Evolutionary conservation across 768 basidiomycete species (phyloP), one percentile per base, ranked within the genome.

Genomic region (Cystofilobasidium macerans): DNA sequence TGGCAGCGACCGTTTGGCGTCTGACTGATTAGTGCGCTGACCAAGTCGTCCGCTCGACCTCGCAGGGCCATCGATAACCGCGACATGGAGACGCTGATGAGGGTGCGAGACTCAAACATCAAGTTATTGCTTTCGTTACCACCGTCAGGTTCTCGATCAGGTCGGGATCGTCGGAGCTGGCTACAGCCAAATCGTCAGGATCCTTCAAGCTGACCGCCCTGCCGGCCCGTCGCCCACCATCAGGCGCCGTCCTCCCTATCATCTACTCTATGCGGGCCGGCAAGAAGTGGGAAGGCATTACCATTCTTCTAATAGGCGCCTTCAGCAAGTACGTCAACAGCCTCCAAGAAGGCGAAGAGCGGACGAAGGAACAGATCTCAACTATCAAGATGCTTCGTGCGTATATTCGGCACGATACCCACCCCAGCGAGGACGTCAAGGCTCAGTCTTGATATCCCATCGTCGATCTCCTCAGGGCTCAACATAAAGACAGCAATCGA

Each of bases 401-500:
- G 83, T 77, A 16, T 16, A 30, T 20, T 63, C 9, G 38, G 16
- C 9, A 40, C 38, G 38, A 16, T 40, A 40, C 38, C n/a, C n/a
- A n/a, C n/a, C n/a, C n/a, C n/a, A n/a, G n/a, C n/a, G n/a, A 40
- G 38, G 9, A 9, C 16, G 38, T 40, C 38, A 40, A 16, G 16
- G 38, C 8, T 16, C 16, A 16, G 16, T 40, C 8, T 16, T 9
- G 40, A 8, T 51, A 26, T 48, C 56, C 33, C n/a, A 43, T n/a
- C n/a, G n/a, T n/a, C 45, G 16, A 14, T 59, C 35, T 32, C 40
- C 28, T 35, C 65, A 85, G 87, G 87, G 48, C 81, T 83, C 22
- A 90, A 93, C 74, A 82, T 98, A 62, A 93, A 94, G 74, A 81
- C 91, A 53, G 93, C 91, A 2, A 95, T 97, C 60, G 88, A 92